phyloP scores from a whole-genome alignment of 345 rosid genomes.

The Gossypium bickii region DNA sequence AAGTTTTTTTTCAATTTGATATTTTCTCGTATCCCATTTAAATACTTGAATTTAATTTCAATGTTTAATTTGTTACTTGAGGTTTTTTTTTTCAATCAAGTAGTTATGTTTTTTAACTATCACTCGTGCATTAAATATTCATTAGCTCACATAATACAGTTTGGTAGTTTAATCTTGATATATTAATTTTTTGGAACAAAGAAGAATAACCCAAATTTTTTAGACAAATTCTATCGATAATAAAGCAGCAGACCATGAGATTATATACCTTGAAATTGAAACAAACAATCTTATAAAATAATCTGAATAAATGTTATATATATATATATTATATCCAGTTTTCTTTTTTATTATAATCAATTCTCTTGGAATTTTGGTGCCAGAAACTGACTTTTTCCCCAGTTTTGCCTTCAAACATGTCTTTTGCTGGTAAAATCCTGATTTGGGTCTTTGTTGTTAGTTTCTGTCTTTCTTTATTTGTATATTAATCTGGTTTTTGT shows the following conservation, averaged over 20 bases:
- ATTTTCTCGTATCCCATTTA: too few species aligned
- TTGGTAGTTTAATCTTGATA: too few species aligned
- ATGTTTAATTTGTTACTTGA: too few species aligned
- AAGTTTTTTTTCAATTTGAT: too few species aligned
- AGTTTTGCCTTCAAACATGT: neutral
- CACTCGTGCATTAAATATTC: too few species aligned
- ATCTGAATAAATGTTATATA: neutral
- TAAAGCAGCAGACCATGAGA: neutral
- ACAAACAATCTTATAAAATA: neutral
- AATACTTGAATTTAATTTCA: too few species aligned
- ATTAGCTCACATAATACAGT: too few species aligned
- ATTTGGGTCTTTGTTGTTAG: neutral
- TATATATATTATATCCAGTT: too few species aligned
- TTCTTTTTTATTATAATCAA: slow-evolving; percentile 2
- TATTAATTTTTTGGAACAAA: neutral
- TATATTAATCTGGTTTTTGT: neutral
- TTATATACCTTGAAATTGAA: slow-evolving; percentile 7
- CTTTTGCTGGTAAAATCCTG: neutral
- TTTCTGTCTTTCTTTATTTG: too few species aligned
- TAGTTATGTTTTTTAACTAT: too few species aligned
- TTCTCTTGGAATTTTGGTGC: slow-evolving; percentile 4
- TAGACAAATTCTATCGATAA: neutral
- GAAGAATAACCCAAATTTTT: neutral
- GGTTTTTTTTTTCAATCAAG: too few species aligned
- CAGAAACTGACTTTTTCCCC: neutral